These are phyloP conservation scores for Parmelia sp. DNA, from an alignment of 495 filamentous ascomycete genomes.

Conservation along the genomic window DNA sequence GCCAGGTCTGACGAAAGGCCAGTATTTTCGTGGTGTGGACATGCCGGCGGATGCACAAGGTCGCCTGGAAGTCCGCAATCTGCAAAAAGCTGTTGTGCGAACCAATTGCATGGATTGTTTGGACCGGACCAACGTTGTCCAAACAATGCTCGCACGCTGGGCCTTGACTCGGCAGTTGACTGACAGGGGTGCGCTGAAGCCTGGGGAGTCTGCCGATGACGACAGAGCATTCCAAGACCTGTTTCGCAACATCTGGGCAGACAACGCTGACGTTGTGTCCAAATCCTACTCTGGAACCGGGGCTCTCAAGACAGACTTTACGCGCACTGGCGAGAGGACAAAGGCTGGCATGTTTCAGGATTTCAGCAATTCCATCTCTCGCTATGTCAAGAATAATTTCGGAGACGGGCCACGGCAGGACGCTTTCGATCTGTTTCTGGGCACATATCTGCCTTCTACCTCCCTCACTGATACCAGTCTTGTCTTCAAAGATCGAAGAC, in stretches of 20 bases:
- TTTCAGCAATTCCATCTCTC: slow-evolving; percentile 68
- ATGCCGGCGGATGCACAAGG: slow-evolving; percentile 61
- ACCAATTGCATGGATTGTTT: slow-evolving; percentile 99
- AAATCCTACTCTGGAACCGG: slow-evolving; percentile 90
- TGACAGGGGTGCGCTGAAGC: slow-evolving; percentile 67
- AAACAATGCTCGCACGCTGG: slow-evolving; percentile 88
- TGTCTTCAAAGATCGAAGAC: slow-evolving; percentile 80
- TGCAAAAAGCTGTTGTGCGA: slow-evolving; percentile 79
- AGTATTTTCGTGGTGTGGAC: slow-evolving; percentile 89
- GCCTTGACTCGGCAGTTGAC: slow-evolving; percentile 78
- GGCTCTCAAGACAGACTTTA: slow-evolving; percentile 94
- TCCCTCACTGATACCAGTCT: slow-evolving; percentile 55
- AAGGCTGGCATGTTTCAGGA: slow-evolving; percentile 76
- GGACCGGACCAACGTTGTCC: slow-evolving; percentile 95
- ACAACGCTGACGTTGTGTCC: slow-evolving; percentile 93
- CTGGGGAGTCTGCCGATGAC: slow-evolving; percentile 61
- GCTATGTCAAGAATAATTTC: slow-evolving; percentile 90
- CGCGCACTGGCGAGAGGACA: slow-evolving; percentile 79
- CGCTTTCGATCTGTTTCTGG: slow-evolving; percentile 89
- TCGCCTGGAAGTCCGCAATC: slow-evolving; percentile 67
- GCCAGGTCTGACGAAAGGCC: slow-evolving; percentile 62
- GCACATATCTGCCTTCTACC: slow-evolving; percentile 67
- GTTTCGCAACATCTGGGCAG: slow-evolving; percentile 95
- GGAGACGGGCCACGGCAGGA: slow-evolving; percentile 88
- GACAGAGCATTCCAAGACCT: slow-evolving; percentile 74